Evolutionary conservation across 306 rosid genomes (phyloP), one percentile per base, ranked within the genome.

Genomic region (Gillenia trifoliata): DNA sequence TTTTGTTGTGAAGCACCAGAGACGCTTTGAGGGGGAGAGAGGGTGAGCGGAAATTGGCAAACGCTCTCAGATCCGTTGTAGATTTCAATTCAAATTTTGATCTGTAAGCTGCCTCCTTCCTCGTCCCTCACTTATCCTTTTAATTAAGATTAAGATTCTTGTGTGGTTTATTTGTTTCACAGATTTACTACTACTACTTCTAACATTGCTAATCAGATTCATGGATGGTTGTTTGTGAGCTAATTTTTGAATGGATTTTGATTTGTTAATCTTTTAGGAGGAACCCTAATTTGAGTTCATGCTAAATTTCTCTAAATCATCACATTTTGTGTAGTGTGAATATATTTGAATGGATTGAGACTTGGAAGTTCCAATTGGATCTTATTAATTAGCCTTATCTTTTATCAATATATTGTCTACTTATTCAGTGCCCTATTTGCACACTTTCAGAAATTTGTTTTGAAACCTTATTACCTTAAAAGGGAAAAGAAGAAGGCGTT

Each of bases 401-500:
- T 28, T 15, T 68, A 15, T 69, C 41, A 49, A 10, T 71, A 33
- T 68, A 31, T 60, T 59, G 71, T 12, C 19, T 73, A 23, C 20
- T 45, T 19, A 68, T 70, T 65, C 26, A 64, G 55, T 64, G 36
- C 57, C 66, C 33, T 45, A 41, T 77, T 25, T 68, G 70, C 78
- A n/a, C 75, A 77, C 73, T 75, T 81, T 84, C 93, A 94, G 99
- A 90, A 85, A 65, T 83, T 94, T 69, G 3, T 90, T 65, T 33
- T 92, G 68, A 94, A 92, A 83, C 99, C 96, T 40, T 94, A 85
- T 83, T 90, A 79, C 80, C 89, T 75, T 76, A 89, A 70, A 83
- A 90, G 95, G 85, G 92, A 86, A 75, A 90, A 87, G 85, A 89
- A 81, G 84, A 90, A 89, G 88, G 92, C 92, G 50, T 77, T 86